A percentile compares a stretch with the other conserved stretches of the same genome.
phyloP scores from a whole-genome alignment of 2,329 filamentous ascomycete genomes.

The Aspergillus sojae region DNA sequence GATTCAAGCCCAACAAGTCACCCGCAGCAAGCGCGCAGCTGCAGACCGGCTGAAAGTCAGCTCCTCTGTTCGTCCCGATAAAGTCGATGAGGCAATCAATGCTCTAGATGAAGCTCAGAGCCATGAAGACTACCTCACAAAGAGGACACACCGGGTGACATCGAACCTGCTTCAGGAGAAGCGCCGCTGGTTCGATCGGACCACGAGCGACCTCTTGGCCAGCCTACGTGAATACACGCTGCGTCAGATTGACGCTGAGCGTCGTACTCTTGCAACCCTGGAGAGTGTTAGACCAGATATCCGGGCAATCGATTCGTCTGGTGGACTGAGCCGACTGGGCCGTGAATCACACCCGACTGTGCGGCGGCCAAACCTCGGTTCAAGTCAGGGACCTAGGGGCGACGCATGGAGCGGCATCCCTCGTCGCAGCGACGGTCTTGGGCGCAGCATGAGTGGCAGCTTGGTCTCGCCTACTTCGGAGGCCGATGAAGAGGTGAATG shows the following conservation, averaged over 20 bases:
- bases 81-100: slow-evolving; percentile 95
- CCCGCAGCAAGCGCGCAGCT: slow-evolving; percentile 78
- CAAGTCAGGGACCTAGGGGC: slow-evolving; percentile 94
- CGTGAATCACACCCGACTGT: slow-evolving; percentile 79
- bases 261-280: slow-evolving; percentile 86
- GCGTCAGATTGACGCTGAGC: slow-evolving; percentile 92
- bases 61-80: slow-evolving; percentile 85
- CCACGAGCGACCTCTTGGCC: slow-evolving; percentile 77
- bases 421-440: slow-evolving; percentile 75
- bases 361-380: slow-evolving; percentile 75
- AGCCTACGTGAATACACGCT: slow-evolving; percentile 91
- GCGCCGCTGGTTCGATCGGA: slow-evolving; percentile 86
- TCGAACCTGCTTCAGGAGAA: slow-evolving; percentile 86
- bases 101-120: slow-evolving; percentile 84
- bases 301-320: slow-evolving; percentile 85
- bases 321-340: slow-evolving; percentile 85
- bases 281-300: slow-evolving; percentile 93
- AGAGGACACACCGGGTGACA: slow-evolving; percentile 88
- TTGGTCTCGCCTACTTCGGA: slow-evolving; percentile 67
- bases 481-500: slow-evolving; percentile 59
- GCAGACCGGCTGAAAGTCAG: slow-evolving; percentile 87
- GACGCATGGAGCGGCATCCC: slow-evolving; percentile 97
- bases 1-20: slow-evolving; percentile 83
- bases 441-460: slow-evolving; percentile 74
- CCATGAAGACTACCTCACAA: slow-evolving; percentile 76